phyloP scores from a whole-genome alignment of 2,329 filamentous ascomycete species.

The Rhinocladiella similis region DNA sequence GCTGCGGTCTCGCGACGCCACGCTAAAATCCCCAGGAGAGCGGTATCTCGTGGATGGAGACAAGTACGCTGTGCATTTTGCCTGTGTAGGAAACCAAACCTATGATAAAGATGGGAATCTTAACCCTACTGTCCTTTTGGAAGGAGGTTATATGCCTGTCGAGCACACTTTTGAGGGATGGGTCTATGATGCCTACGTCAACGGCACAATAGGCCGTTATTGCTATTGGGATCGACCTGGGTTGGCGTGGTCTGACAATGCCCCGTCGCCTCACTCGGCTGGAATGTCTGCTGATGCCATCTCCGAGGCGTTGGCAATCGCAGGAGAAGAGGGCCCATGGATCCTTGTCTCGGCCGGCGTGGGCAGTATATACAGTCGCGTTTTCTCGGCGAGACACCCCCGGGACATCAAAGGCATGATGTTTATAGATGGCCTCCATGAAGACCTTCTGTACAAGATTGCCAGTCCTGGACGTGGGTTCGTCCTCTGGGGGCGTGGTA shows the following conservation, averaged over 20 bases:
- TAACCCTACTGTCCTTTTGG: slow-evolving; percentile 79
- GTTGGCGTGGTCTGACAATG: slow-evolving; percentile 84
- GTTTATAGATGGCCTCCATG: slow-evolving; percentile 84
- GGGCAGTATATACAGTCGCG: slow-evolving; percentile 83
- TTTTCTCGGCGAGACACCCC: slow-evolving; percentile 84
- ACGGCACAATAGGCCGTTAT: slow-evolving; percentile 82
- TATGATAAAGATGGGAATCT: slow-evolving; percentile 56
- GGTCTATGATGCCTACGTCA: slow-evolving; percentile 71
- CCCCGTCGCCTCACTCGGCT: slow-evolving; percentile 87
- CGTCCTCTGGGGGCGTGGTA: slow-evolving; percentile 78
- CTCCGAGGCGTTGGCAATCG: slow-evolving; percentile 77
- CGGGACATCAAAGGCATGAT: slow-evolving; percentile 74
- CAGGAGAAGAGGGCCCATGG: slow-evolving; percentile 85
- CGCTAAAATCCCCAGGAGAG: slow-evolving; percentile 70
- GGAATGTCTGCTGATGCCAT: slow-evolving; percentile 89
- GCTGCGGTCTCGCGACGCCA: slow-evolving; percentile 76
- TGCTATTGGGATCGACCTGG: slow-evolving; percentile 96
- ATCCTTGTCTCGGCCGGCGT: slow-evolving; percentile 82
- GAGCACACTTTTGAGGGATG: slow-evolving; percentile 79
- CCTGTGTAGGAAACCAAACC: slow-evolving; percentile 72
- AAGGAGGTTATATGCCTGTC: slow-evolving; percentile 77
- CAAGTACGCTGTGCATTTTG: slow-evolving; percentile 85
- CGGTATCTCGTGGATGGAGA: slow-evolving; percentile 77
- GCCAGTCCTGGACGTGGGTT: slow-evolving; percentile 73
- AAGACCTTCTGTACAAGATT: slow-evolving; percentile 73